Percentiles rank a stretch among this genome's conserved stretches.
phyloP scores from a whole-genome alignment of 208 protist genomes.

The Acanthamoeba lugdunensis region DNA sequence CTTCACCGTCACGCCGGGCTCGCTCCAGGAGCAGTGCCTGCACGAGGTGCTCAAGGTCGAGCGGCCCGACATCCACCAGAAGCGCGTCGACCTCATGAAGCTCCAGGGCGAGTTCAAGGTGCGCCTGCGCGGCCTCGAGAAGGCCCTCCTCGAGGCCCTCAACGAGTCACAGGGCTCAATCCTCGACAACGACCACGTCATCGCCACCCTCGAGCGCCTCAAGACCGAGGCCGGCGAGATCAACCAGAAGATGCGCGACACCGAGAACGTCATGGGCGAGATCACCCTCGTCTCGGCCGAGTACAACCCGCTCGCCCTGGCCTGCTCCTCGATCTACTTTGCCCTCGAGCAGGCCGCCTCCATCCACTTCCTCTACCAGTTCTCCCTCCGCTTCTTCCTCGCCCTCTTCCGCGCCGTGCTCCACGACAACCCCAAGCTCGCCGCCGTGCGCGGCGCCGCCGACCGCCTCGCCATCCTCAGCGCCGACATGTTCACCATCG shows the following conservation, averaged over 20 bases:
- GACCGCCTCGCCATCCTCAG: constrained; percentile 80
- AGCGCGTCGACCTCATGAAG: constrained; percentile 92
- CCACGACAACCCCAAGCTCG: constrained; percentile 74
- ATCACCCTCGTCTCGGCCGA: constrained; percentile 87
- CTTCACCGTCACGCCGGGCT: constrained; percentile 97
- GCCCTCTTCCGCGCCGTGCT: constrained; percentile 92
- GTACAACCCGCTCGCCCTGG: constrained; percentile 94
- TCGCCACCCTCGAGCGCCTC: constrained; percentile 93
- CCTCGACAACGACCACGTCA: constrained; percentile 91
- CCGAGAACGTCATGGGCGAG: constrained; percentile 92
- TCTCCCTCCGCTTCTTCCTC: constrained; percentile 95
- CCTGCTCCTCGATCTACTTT: constrained; percentile 95
- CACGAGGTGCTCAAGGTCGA: constrained; percentile 90
- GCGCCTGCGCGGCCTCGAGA: constrained; percentile 94
- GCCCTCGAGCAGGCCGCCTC: constrained; percentile 92
- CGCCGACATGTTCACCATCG: constrained; percentile 80
- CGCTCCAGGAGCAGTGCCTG: constrained; percentile 95
- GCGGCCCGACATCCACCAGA: constrained; percentile 95
- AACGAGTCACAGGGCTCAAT: constrained; percentile 93
- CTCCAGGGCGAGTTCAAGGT: constrained; percentile 95
- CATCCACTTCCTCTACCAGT: constrained; percentile 96
- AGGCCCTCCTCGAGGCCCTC: constrained; percentile 94
- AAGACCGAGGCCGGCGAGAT: constrained; percentile 94
- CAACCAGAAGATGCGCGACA: constrained; percentile 91
- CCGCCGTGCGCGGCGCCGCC: constrained; percentile 69